Evolutionary conservation across 495 filamentous ascomycete species (phyloP), one percentile per base, ranked within the genome.

Genomic region (Neurospora cerealis): DNA sequence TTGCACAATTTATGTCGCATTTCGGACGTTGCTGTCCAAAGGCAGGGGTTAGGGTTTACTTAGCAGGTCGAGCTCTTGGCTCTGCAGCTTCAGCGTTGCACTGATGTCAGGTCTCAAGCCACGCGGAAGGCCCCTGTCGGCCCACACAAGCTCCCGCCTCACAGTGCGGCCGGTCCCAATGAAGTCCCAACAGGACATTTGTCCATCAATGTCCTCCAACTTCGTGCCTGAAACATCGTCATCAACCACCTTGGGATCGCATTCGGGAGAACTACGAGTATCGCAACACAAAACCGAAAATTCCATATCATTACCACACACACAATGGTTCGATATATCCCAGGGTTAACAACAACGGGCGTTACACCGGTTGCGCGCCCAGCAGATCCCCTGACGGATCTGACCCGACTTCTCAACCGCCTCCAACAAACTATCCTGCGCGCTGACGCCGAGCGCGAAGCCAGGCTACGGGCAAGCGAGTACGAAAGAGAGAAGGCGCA

Each of bases 391-490:
- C 71, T 82, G 21, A 78, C 91, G 24, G 90, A 92, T 75, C 87
- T 95, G 11, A 87, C 85, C 66, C 87, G 92, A n/a, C 87, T 95
- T n/a, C 87, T 96, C 70, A 83, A 85, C 71, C 90, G 93, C 3
- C 85, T 97, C 7, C 90, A 95, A 79, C 86, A 90, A 70, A 92
- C 88, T 73, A 86, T 97, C 69, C 86, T 95, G 39, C 88, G 88
- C 24, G 87, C 91, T 70, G 87, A 89, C 69, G 83, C 89, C 72
- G 88, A 92, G 71, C 84, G 89, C 9, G 86, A 85, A 73, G 78
- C 77, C 21, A 83, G 85, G 32, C 82, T 94, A 41, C 85, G 86
- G 39, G 84, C 82, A 62, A 93, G 89, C 74, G 90, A 90, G 78
- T 89, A 88, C 75, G 92, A 96, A 81, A 87, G 93, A 62, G 87